Conservation (phyloP, 805 yeast species). For the Wickerhamia fluorescens region DNA sequence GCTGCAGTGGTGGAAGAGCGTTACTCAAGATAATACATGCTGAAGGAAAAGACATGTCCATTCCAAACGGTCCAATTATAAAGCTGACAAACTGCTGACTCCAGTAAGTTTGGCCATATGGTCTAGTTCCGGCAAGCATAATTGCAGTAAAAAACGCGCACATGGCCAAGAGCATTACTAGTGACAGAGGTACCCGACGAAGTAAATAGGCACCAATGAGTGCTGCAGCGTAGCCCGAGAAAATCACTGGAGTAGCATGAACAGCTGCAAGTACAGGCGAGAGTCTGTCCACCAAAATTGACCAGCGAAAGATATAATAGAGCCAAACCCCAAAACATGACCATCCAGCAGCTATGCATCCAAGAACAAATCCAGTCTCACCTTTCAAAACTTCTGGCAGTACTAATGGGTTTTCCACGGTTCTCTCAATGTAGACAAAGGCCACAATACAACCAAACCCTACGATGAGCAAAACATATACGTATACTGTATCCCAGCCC, state of each 20-base stretch:
- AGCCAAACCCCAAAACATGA: slow-evolving; percentile 14
- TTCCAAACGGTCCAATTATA: slow-evolving; percentile 9
- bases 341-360: slow-evolving; percentile 15
- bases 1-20: slow-evolving; percentile 9
- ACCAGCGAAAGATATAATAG: slow-evolving; percentile 11
- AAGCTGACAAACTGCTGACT: slow-evolving; percentile 11
- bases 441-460: slow-evolving; percentile 8
- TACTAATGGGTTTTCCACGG: slow-evolving; percentile 10
- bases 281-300: slow-evolving; percentile 6
- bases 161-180: slow-evolving; percentile 10
- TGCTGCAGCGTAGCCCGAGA: slow-evolving; percentile 10
- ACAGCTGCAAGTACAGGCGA: slow-evolving; percentile 10
- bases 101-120: slow-evolving; percentile 13
- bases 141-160: slow-evolving; percentile 7
- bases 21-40: slow-evolving; percentile 9
- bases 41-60: slow-evolving; percentile 15
- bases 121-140: slow-evolving; percentile 11
- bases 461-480: slow-evolving; percentile 12
- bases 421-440: slow-evolving; percentile 5
- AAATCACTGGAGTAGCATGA: slow-evolving; percentile 12
- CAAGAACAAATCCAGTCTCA: slow-evolving; percentile 11
- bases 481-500: slow-evolving; percentile 14
- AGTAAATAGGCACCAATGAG: slow-evolving; percentile 6
- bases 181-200: slow-evolving; percentile 6
- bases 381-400: slow-evolving; percentile 9